Evolutionary conservation across 2,329 filamentous ascomycete species (phyloP).

Genomic region (Intubia oerlemansii): DNA sequence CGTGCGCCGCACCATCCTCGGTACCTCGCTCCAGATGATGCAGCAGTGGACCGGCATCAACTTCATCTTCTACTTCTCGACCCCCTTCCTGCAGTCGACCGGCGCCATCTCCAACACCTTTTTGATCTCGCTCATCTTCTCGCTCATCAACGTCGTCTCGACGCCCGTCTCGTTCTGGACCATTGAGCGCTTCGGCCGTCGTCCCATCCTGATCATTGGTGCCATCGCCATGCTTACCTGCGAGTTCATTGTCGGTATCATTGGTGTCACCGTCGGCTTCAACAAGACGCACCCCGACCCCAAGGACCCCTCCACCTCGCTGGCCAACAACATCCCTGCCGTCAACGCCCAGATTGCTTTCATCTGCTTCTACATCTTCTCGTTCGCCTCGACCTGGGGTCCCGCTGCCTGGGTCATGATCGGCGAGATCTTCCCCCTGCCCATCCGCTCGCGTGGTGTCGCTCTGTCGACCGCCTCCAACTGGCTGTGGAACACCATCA

Average conservation of each 20-base stretch:
- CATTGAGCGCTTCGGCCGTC: constrained; percentile 64
- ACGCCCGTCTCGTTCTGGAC: constrained; percentile 78
- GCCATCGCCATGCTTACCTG: constrained; percentile 67
- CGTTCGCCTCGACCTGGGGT: constrained; percentile 79
- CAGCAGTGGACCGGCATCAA: constrained; percentile 74
- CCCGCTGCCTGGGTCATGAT: constrained; percentile 66
- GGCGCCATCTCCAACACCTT: constrained; percentile 60
- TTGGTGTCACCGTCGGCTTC: constrained; percentile 41
- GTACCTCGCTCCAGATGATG: constrained; percentile 61
- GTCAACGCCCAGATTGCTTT: constrained; percentile 60
- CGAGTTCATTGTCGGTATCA: constrained; percentile 70
- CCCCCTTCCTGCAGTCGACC: constrained; percentile 61
- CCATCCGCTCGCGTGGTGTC: constrained; percentile 73
- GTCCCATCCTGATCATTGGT: constrained; percentile 57
- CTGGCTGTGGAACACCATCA: constrained; percentile 65
- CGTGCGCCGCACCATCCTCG: constrained; percentile 48
- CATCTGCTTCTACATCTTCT: constrained; percentile 85
- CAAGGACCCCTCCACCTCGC: constrained; percentile 17
- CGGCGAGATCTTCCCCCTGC: constrained; percentile 77
- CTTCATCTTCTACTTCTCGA: constrained; percentile 74
- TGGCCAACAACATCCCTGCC: constrained; percentile 32
- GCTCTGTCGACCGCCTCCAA: constrained; percentile 73
- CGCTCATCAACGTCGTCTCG: constrained; percentile 68
- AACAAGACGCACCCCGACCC: constrained; percentile 24
- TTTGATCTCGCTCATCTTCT: constrained; percentile 69